Base-by-base conservation (phyloP, 2,329 filamentous ascomycete species). In the Coniochaeta ligniaria region DNA sequence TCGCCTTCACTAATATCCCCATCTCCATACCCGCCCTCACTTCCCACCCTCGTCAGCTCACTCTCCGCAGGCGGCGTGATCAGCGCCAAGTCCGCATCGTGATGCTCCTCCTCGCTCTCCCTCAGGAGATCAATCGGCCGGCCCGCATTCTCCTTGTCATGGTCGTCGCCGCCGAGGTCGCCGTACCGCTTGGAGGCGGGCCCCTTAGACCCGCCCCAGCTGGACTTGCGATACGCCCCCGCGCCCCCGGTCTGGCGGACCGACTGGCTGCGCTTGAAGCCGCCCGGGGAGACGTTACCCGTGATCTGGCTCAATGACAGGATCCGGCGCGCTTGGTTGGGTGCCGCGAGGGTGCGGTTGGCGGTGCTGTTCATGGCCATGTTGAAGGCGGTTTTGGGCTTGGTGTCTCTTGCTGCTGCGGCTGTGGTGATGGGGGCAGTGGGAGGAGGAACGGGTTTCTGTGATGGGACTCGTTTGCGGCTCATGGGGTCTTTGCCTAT, bases 271-370 rank as follows among this genome's bases (percentile, higher is more conserved):
- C 90, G 83, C 76, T 88, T 89, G 65, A 96, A 80, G 55, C 84
- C 85, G 22, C 84, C 82, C 8, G 75, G 76, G 6, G 86, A 79
- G 36, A 84, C 79, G 69, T 95, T 94, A 71, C 88, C 87, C 59
- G 86, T 91, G 67, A 98, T 96, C 74, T 97, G 91, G 71, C 89
- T 96, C 38, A 98, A 84, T 58, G 92, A 96, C 62, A 96, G 83
- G 68, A 98, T 97, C 57, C 95, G 87, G 45, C 94, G 84, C 71
- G 86, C 82, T 70, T 87, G 80, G 20, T 75, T 78, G 2, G 84
- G 73, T 60, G 68, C 73, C 59, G 70, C 75, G 58, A 74, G 76
- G 68, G 70, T 83, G 63, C 80, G 74, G 72, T 81, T 79, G 67
- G 83, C 75, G 5, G 77, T 75, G 35, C 31, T 35, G 26, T 3